Evolutionary conservation across 306 rosid species (phyloP).

Genomic region (Lotus japonicus): DNA sequence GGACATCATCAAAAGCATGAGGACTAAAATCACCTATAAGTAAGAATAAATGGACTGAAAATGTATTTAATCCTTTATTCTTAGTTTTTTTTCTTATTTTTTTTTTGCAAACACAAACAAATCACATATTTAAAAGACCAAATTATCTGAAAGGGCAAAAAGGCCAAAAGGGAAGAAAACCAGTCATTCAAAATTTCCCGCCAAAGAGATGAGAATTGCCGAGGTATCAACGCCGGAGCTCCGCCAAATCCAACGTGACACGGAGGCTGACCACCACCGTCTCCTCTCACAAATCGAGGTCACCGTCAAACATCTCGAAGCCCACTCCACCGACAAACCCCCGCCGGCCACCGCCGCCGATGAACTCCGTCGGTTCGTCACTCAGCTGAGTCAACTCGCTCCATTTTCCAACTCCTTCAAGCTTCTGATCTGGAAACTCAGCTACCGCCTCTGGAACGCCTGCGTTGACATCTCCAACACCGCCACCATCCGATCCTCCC

Average conservation of each 20-base stretch:
- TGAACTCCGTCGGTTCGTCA: constrained; percentile 47
- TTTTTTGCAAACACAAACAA: too few species aligned
- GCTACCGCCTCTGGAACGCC: constrained; percentile 91
- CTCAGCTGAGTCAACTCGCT: constrained; percentile 40
- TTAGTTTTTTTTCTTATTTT: too few species aligned
- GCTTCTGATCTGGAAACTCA: constrained; percentile 79
- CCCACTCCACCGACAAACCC: constrained; percentile 22
- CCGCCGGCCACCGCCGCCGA: constrained; percentile 26
- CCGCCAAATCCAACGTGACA: constrained; percentile 23
- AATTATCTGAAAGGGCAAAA: background rate
- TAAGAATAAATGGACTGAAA: too few species aligned
- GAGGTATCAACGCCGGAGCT: constrained; percentile 57
- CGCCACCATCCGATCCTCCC: constrained; percentile 38
- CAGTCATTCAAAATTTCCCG: constrained; percentile 35
- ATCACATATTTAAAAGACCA: too few species aligned
- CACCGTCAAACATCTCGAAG: constrained; percentile 53
- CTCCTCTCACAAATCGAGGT: constrained; percentile 52
- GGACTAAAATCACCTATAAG: too few species aligned
- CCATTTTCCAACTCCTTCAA: constrained; percentile 56
- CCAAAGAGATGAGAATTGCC: constrained; percentile 78
- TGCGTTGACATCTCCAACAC: constrained; percentile 90
- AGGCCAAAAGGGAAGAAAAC: background rate
- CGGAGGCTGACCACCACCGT: constrained; percentile 27
- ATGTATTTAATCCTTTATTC: too few species aligned
- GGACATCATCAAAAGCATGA: too few species aligned